Evolutionary conservation across 371 early-diverging fungal species (phyloP).

Genomic region (Batrachochytrium dendrobatidis): DNA sequence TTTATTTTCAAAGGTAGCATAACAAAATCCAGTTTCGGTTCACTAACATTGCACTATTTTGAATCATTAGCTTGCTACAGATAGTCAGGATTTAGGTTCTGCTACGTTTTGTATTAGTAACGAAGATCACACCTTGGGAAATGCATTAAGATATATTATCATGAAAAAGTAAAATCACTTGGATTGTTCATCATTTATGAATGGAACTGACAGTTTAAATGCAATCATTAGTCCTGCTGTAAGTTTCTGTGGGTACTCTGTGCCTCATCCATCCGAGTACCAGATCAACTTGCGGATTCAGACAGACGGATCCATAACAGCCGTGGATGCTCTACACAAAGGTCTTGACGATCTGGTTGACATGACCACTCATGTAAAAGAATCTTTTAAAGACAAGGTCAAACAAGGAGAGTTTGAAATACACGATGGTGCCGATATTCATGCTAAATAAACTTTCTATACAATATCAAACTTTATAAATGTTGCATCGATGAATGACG

Average conservation of each 20-base stretch:
- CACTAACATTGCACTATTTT: not conserved
- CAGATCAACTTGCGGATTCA: constrained; percentile 93
- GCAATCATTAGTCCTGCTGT: constrained; percentile 63
- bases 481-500: too few species aligned
- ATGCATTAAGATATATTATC: constrained; percentile 82
- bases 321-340: constrained; percentile 75
- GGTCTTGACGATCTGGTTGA: constrained; percentile 76
- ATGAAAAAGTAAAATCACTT: constrained; percentile 88
- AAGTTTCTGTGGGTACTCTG: constrained; percentile 96
- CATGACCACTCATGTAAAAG: constrained; percentile 57
- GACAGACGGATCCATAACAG: constrained; percentile 71
- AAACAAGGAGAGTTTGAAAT: constrained; percentile 16
- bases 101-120: constrained; percentile 82
- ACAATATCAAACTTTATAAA: too few species aligned
- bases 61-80: constrained; percentile 47
- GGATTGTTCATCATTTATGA: too few species aligned
- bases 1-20: not conserved
- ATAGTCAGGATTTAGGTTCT: constrained; percentile 61
- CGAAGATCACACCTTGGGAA: constrained; percentile 96
- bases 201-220: not conserved
- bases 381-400: constrained; percentile 54
- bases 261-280: constrained; percentile 99
- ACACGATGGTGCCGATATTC: constrained; percentile 14
- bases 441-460: constrained; percentile 4
- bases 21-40: too few species aligned